These are phyloP conservation scores for Alternaria hordeiaustralica DNA, from an alignment of 2,329 filamentous ascomycete genomes.

Conservation along the genomic window DNA sequence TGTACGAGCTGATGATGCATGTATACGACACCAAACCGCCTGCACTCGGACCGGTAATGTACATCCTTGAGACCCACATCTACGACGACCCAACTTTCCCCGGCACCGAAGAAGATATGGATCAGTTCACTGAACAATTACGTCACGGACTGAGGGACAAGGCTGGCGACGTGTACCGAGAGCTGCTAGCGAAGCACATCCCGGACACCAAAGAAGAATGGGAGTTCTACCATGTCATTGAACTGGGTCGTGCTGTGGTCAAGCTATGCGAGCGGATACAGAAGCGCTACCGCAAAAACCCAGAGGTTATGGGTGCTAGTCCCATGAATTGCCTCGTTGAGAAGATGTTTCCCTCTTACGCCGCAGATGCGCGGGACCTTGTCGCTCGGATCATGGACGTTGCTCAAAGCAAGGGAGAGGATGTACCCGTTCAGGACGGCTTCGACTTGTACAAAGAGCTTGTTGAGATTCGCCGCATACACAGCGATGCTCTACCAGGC, in stretches of 20 bases:
- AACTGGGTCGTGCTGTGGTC: conserved; percentile 84
- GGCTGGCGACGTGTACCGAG: conserved; percentile 80
- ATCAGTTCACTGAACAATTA: conserved; percentile 75
- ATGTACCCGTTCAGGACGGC: conserved; percentile 87
- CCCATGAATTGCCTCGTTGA: conserved; percentile 76
- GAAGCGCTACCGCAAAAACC: conserved; percentile 88
- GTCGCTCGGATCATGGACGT: conserved; percentile 80
- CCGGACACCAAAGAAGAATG: conserved; percentile 81
- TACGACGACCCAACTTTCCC: conserved; percentile 78
- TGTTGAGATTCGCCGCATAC: conserved; percentile 81
- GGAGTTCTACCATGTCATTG: conserved; percentile 90
- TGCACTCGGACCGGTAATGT: conserved; percentile 78
- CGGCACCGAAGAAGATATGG: conserved; percentile 70
- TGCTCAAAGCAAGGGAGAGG: conserved; percentile 70
- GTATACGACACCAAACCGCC: conserved; percentile 91
- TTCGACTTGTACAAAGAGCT: conserved; percentile 93
- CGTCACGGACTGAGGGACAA: conserved; percentile 74
- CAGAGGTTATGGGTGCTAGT: conserved; percentile 81
- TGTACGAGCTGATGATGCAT: conserved; percentile 85
- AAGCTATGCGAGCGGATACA: conserved; percentile 87
- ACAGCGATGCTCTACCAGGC: conserved; percentile 73
- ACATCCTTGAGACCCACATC: conserved; percentile 81
- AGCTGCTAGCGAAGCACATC: conserved; percentile 78
- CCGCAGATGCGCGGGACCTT: conserved; percentile 85
- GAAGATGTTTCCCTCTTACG: conserved; percentile 87